Base-by-base conservation (phyloP, 129 eudicot genomes). In the Apium graveolens region DNA sequence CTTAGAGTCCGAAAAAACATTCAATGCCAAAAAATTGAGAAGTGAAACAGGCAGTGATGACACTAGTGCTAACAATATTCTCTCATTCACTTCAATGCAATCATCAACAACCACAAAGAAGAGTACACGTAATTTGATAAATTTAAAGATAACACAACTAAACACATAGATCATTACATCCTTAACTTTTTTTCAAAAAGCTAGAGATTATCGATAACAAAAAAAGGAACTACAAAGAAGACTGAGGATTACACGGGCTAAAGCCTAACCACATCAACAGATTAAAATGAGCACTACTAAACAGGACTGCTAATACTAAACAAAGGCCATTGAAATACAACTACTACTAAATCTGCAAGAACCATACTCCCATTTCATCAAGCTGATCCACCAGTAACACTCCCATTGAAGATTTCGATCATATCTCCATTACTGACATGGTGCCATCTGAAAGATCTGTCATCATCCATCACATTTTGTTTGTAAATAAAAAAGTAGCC, bases 381-480 rank as follows among this genome's bases (percentile, higher is more conserved):
- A 44, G 77, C 44, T 44, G 86, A 75, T 79, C 96, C 96, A 57
- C 96, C 87, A 3, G 92, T 84, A 29, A 91, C 86, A 76, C 92
- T 87, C 17, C 97, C 97, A 42, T 85, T 86, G 60, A 91, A 90
- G 53, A 90, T 86, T 84, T 90, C 95, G 77, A 93, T 85, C 14
- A 82, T 86, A 44, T 91, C 98, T 1, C 95, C 97, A 16, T 78
- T 89, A 5, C 84, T 74, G 34, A 93, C 95, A 34, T 79, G 84
- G 70, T 91, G 90, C 97, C 98, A 90, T 34, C 85, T 80, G 68
- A 93, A 90, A 29, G 95, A 87, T 9, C 87, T 79, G 73, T 85
- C 89, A 82, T 89, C 97, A 32, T 90, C 94, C 97, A 93, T 87
- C 10, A 90, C 97, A 81, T 79, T 86, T 73, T 93, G 97, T 38